Conservation (phyloP, 768 basidiomycete species). For the Podaxis sp. region DNA sequence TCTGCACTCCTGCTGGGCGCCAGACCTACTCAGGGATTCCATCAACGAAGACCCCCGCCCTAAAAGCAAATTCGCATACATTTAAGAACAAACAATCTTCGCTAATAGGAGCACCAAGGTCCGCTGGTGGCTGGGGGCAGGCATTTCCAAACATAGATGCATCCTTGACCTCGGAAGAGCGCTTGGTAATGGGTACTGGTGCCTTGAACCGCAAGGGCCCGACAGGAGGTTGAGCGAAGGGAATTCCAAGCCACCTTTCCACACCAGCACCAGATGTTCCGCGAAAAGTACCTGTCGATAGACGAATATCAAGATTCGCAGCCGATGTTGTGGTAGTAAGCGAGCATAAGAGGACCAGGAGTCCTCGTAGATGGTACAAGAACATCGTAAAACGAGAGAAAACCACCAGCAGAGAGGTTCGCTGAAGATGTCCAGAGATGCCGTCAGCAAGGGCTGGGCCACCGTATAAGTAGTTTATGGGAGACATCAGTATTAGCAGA, state of each 20-base stretch:
- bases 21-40: conserved; percentile 24
- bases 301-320: conserved; percentile 28
- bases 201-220: conserved; percentile 54
- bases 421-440: not conserved
- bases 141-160: conserved; percentile 50
- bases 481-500: not conserved
- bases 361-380: conserved; percentile 12
- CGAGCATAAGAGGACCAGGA: not conserved
- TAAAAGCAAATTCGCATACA: conserved; percentile 22
- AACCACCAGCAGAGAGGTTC: not conserved
- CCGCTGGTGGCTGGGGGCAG: conserved; percentile 44
- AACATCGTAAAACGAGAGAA: not conserved
- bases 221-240: conserved; percentile 52
- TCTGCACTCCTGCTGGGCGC: conserved; percentile 24
- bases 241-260: conserved; percentile 60
- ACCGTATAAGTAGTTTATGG: not conserved
- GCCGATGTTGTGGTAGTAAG: conserved; percentile 11
- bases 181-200: conserved; percentile 38
- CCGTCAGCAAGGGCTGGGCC: not conserved
- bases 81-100: conserved; percentile 59
- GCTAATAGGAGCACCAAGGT: conserved; percentile 38
- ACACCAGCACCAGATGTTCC: conserved; percentile 38
- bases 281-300: conserved; percentile 42
- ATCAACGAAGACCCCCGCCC: not conserved
- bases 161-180: conserved; percentile 27